Evolutionary conservation across 2,329 filamentous ascomycete genomes (phyloP), one percentile per base, ranked within the genome.

Genomic region (Cucurbitaria berberidis): DNA sequence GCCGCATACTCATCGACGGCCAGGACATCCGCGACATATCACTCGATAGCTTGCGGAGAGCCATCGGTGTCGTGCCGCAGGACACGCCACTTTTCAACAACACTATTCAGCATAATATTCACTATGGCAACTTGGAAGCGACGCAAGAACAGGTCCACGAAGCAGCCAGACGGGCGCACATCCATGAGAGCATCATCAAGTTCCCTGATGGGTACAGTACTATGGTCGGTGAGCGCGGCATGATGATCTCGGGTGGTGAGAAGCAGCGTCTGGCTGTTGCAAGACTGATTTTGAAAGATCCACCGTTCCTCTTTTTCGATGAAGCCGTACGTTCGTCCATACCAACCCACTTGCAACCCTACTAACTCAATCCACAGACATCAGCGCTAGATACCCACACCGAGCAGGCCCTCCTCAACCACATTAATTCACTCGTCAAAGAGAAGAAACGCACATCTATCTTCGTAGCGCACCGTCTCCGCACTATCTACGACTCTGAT

Each of bases 71-170:
- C 15, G 95, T 99, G 0, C 95, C 95, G 0, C 96, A 99, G 73
- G 95, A 99, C 66, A 98, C 95, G 0, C 93, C 95, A 0, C 82
- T 99, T 1, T 99, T 99, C 81, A 99, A 99, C 74, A 92, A 96
- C 69, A 95, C 92, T 0, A 93, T 99, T 53, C 89, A 90, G 70
- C 91, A 97, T 74, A 99, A 99, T 73, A 96, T 99, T 67, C 89
- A 87, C 58, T 99, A 99, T 73, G 95, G 95, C 45, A 85, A 89
- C 62, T 84, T 98, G 59, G 85, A 86, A 41, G 93, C 93, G 0
- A 82, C 87, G 0, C 80, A 83, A 9, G 90, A 91, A 27, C 81
- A 88, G 51, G 89, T 99, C 7, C 74, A 86, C 11, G 87, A 87
- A 26, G 95, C 91, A 0, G 92, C 95, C 1, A 86, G 87, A 68